These are phyloP conservation scores for Penicillium sp. DNA, from an alignment of 2,329 filamentous ascomycete genomes.

Conservation along the genomic window DNA sequence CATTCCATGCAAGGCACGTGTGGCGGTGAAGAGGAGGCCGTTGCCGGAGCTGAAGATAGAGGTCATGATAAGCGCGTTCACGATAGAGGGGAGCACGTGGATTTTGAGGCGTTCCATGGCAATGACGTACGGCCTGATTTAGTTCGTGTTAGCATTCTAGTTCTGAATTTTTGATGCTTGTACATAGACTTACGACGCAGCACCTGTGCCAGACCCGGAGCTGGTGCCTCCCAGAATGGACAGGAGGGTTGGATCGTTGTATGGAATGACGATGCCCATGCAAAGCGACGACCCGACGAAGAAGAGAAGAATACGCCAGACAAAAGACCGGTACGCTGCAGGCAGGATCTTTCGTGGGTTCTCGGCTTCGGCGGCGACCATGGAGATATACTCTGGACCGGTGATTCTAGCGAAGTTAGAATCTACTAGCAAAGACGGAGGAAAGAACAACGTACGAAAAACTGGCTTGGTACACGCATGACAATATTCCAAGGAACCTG, in stretches of 20 bases:
- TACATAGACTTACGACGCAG: slow-evolving; percentile 44
- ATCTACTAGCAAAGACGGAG: slow-evolving; percentile 16
- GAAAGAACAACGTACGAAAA: slow-evolving; percentile 67
- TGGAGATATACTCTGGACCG: slow-evolving; percentile 68
- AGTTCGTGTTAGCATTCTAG: background rate
- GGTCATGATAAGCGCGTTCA: slow-evolving; percentile 67
- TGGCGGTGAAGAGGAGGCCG: slow-evolving; percentile 69
- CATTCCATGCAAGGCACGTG: slow-evolving; percentile 65
- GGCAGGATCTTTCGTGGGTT: slow-evolving; percentile 71
- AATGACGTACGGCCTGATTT: slow-evolving; percentile 60
- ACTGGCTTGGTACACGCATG: slow-evolving; percentile 64
- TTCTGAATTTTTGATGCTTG: background rate
- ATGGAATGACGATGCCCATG: slow-evolving; percentile 69
- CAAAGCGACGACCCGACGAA: slow-evolving; percentile 70
- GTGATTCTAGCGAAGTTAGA: slow-evolving; percentile 47
- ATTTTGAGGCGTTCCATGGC: slow-evolving; percentile 64
- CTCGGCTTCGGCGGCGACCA: slow-evolving; percentile 70
- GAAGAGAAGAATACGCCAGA: slow-evolving; percentile 74
- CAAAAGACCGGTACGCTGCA: slow-evolving; percentile 69
- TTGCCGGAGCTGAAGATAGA: slow-evolving; percentile 74
- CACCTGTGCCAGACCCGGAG: slow-evolving; percentile 38
- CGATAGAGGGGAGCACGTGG: slow-evolving; percentile 56
- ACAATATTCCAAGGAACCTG: slow-evolving; percentile 59
- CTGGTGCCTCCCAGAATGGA: slow-evolving; percentile 49
- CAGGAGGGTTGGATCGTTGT: slow-evolving; percentile 47